Conservation (phyloP, 805 yeast species). For the Kuraishia cidri region DNA sequence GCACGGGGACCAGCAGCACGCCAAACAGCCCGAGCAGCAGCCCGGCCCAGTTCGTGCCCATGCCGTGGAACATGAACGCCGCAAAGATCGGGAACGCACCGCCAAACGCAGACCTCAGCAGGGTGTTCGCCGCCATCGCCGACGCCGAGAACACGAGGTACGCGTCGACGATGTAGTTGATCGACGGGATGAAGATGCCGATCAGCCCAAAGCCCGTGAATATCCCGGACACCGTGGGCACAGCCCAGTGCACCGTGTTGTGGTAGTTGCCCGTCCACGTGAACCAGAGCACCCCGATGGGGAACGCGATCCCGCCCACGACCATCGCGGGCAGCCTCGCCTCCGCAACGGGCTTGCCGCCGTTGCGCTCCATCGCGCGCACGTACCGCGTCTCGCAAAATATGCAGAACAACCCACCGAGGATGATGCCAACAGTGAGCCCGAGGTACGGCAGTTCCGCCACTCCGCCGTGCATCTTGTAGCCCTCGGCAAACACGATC, state of each 20-base stretch:
- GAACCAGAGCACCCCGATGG: slow-evolving; percentile 47
- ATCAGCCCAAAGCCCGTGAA: slow-evolving; percentile 44
- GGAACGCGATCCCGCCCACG: slow-evolving; percentile 39
- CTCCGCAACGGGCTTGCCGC: slow-evolving; percentile 49
- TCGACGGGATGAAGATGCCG: slow-evolving; percentile 47
- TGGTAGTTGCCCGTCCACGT: slow-evolving; percentile 62
- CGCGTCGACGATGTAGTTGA: slow-evolving; percentile 55
- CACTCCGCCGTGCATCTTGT: slow-evolving; percentile 53
- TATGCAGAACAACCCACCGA: slow-evolving; percentile 47
- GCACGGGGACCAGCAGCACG: slow-evolving; percentile 42
- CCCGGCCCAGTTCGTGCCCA: slow-evolving; percentile 47
- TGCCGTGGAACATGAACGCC: slow-evolving; percentile 35
- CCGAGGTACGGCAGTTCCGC: slow-evolving; percentile 77
- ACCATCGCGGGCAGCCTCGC: slow-evolving; percentile 48
- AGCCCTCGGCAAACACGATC: slow-evolving; percentile 53
- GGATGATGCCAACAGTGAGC: slow-evolving; percentile 56
- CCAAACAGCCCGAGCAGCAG: slow-evolving; percentile 46
- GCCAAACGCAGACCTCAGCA: slow-evolving; percentile 48
- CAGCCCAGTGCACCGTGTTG: slow-evolving; percentile 36
- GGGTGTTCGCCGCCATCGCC: slow-evolving; percentile 57
- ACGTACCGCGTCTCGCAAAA: slow-evolving; percentile 46
- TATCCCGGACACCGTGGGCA: slow-evolving; percentile 21
- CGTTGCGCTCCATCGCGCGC: slow-evolving; percentile 26
- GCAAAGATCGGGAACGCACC: slow-evolving; percentile 57
- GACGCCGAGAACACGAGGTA: slow-evolving; percentile 52